phyloP scores from a whole-genome alignment of 441 rosid species.

The Erysimum cheiri region DNA sequence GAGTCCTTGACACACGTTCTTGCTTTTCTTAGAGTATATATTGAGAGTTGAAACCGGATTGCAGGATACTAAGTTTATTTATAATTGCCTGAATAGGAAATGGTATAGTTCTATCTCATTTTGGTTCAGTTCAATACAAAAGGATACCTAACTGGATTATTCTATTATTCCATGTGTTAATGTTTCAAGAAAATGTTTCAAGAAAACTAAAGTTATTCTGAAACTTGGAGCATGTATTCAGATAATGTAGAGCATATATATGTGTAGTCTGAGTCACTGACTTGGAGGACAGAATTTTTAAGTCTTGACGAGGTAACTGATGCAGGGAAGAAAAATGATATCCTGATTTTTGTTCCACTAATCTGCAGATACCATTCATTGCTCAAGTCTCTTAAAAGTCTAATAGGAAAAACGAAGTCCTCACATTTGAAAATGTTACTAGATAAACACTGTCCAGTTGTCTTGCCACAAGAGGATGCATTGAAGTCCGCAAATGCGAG shows the following conservation, averaged over 20 bases:
- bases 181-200: no score
- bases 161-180: background rate
- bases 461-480: slow-evolving; percentile 44
- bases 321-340: slow-evolving; percentile 6
- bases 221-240: slow-evolving; percentile 20
- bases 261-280: slow-evolving; percentile 4
- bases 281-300: background rate
- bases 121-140: background rate
- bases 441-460: slow-evolving; percentile 69
- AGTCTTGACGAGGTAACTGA: background rate
- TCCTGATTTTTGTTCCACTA: slow-evolving; percentile 5
- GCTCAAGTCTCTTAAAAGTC: slow-evolving; percentile 58
- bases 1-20: background rate
- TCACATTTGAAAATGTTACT: slow-evolving; percentile 65
- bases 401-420: slow-evolving; percentile 56
- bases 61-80: background rate
- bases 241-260: background rate
- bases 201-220: slow-evolving; percentile 3
- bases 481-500: slow-evolving; percentile 37
- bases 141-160: background rate
- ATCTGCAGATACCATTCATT: slow-evolving; percentile 67
- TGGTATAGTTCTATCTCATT: background rate
- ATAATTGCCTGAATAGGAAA: background rate
- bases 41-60: background rate
- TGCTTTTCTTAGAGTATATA: background rate